Percentiles rank a stretch among this genome's conserved stretches.
phyloP scores from a whole-genome alignment of 1,284 basidiomycete species.

The Hemileia vastatrix region DNA sequence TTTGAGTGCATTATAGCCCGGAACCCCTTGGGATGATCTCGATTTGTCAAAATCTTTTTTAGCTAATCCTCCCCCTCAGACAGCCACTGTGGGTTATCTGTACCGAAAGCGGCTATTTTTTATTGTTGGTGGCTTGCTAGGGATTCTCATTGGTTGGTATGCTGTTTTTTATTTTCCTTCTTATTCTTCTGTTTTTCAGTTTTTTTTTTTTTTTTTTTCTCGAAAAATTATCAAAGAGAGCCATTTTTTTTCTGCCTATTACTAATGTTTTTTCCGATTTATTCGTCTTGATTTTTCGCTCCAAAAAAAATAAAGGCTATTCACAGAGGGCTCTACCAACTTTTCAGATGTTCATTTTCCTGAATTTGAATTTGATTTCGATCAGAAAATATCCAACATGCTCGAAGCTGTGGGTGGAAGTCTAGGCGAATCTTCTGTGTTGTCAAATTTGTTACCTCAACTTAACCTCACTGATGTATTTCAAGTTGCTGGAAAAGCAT shows the following conservation, averaged over 20 bases:
- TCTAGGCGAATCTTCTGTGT: conserved; percentile 6
- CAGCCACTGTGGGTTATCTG: conserved; percentile 1
- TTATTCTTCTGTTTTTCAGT: background rate
- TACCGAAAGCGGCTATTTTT: conserved; percentile 15
- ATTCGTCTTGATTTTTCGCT: too few relatives aligned
- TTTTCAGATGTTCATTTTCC: too few relatives aligned
- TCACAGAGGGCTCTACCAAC: conserved; percentile 9
- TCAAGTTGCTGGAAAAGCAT: conserved; percentile 8
- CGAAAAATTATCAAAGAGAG: background rate
- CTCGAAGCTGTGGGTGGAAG: too few relatives aligned
- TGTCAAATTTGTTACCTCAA: conserved; percentile 12
- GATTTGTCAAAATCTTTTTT: conserved; percentile 6
- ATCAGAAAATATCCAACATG: conserved; percentile 17
- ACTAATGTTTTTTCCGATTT: too few relatives aligned
- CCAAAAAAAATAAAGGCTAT: conserved; percentile 15
- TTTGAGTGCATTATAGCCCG: background rate
- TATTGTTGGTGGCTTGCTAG: conserved; percentile 15
- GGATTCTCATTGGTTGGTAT: conserved; percentile 20
- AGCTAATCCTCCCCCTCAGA: background rate
- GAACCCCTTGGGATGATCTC: conserved; percentile 5
- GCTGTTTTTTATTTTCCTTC: background rate
- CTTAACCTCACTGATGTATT: conserved; percentile 19
- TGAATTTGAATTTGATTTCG: conserved; percentile 15
- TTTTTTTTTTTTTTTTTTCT: background rate
- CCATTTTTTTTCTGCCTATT: too few relatives aligned